phyloP scores from a whole-genome alignment of 2,329 filamentous ascomycete species.

The Talaromyces sp. region DNA sequence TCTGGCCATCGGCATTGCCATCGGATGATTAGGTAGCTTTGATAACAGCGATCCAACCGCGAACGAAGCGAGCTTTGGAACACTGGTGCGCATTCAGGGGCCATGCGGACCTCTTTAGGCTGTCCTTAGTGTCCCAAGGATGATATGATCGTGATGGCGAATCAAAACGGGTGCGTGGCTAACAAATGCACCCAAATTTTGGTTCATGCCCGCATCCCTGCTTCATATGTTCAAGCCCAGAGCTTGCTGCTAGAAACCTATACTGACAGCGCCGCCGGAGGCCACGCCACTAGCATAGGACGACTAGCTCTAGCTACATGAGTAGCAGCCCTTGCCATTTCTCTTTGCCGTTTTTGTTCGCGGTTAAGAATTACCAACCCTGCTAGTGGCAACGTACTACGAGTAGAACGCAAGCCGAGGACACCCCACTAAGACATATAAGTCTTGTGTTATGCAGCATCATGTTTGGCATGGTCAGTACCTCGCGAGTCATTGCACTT shows the following conservation, averaged over 20 bases:
- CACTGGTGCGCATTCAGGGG: not conserved
- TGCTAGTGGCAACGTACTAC: not conserved
- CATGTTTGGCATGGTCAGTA: not conserved
- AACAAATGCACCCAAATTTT: not conserved
- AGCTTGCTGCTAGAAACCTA: not conserved
- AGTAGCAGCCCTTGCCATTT: not conserved
- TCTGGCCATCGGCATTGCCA: not conserved
- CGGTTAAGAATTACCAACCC: not conserved
- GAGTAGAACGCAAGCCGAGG: not conserved
- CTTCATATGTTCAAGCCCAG: not conserved
- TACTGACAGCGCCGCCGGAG: not conserved
- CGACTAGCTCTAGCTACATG: not conserved
- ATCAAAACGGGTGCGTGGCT: not conserved
- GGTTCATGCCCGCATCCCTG: not conserved
- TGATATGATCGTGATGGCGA: not conserved
- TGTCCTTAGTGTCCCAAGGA: not conserved
- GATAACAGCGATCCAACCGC: not conserved
- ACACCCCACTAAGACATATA: not conserved
- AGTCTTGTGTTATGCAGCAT: not conserved
- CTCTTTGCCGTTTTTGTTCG: not conserved
- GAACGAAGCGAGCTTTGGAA: not conserved
- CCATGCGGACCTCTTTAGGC: not conserved
- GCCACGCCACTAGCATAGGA: not conserved
- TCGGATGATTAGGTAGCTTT: not conserved
- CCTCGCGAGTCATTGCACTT: not conserved